phyloP scores from a whole-genome alignment of 371 early-diverging fungal genomes.

The Haplosporangium sp. region DNA sequence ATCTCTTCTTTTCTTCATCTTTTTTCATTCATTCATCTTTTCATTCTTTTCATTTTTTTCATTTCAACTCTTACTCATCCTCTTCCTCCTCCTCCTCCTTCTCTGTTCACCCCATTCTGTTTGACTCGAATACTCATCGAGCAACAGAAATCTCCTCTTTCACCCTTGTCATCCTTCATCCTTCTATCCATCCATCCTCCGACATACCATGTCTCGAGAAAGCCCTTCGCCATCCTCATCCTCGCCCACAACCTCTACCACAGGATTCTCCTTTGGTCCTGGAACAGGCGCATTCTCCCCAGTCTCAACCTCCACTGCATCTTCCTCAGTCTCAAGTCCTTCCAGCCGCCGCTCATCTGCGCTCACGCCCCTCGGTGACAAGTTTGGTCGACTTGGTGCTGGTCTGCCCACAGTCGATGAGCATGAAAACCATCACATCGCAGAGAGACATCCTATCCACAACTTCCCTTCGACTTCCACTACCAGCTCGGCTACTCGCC shows the following conservation, averaged over 20 bases:
- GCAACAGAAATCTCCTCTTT: neutral
- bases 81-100: neutral
- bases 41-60: neutral
- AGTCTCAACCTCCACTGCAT: slow-evolving; percentile 7
- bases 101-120: neutral
- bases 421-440: slow-evolving; percentile 13
- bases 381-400: slow-evolving; percentile 35
- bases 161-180: neutral
- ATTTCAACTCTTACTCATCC: neutral
- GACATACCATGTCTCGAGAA: slow-evolving; percentile 28
- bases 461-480: slow-evolving; percentile 9
- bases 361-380: slow-evolving; percentile 27
- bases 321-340: slow-evolving; percentile 15
- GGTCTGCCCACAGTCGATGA: slow-evolving; percentile 52
- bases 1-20: neutral
- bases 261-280: slow-evolving; percentile 15
- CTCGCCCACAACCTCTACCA: slow-evolving; percentile 7
- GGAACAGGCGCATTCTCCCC: slow-evolving; percentile 22
- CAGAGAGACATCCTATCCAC: slow-evolving; percentile 10
- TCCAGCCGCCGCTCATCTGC: slow-evolving; percentile 42
- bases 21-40: neutral
- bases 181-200: neutral
- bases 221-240: slow-evolving; percentile 4
- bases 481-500: neutral
- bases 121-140: too few relatives aligned